Evolutionary conservation across 2,329 filamentous ascomycete genomes (phyloP).

Genomic region (Coniochaeta sp.): DNA sequence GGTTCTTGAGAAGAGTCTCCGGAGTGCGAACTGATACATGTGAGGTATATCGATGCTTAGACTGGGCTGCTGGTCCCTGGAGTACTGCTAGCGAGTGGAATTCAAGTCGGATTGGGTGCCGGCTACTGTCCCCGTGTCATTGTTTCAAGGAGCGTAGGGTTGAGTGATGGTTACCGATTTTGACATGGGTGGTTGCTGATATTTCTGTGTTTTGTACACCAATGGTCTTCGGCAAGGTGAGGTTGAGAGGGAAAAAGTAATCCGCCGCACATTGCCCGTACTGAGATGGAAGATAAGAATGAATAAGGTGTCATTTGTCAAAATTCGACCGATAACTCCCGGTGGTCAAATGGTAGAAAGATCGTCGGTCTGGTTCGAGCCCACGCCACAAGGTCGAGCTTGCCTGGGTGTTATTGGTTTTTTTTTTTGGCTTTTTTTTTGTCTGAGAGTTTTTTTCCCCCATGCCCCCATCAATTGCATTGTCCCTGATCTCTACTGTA

Average conservation of each 20-base stretch:
- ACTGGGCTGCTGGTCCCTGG: neutral
- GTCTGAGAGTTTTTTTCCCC: neutral
- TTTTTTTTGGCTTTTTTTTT: neutral
- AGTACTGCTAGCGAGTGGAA: neutral
- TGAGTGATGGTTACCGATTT: neutral
- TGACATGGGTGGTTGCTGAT: neutral
- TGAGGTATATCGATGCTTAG: neutral
- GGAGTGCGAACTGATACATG: neutral
- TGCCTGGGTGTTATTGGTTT: neutral
- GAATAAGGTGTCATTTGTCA: neutral
- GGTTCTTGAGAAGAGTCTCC: slow-evolving; percentile 59
- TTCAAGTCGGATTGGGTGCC: neutral
- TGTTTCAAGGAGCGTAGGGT: neutral
- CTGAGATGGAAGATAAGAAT: neutral
- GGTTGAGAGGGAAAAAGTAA: neutral
- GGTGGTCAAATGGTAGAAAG: neutral
- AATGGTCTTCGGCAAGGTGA: neutral
- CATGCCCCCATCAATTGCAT: neutral
- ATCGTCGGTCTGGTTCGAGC: neutral
- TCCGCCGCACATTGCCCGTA: neutral
- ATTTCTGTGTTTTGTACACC: neutral
- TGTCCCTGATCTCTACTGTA: too few species aligned
- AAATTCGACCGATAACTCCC: neutral
- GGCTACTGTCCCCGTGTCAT: neutral
- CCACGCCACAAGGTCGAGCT: neutral